A percentile compares a stretch with the other conserved stretches of the same genome.
phyloP scores from a whole-genome alignment of 768 basidiomycete genomes.

The Gloeopeniophorella convolvens region DNA sequence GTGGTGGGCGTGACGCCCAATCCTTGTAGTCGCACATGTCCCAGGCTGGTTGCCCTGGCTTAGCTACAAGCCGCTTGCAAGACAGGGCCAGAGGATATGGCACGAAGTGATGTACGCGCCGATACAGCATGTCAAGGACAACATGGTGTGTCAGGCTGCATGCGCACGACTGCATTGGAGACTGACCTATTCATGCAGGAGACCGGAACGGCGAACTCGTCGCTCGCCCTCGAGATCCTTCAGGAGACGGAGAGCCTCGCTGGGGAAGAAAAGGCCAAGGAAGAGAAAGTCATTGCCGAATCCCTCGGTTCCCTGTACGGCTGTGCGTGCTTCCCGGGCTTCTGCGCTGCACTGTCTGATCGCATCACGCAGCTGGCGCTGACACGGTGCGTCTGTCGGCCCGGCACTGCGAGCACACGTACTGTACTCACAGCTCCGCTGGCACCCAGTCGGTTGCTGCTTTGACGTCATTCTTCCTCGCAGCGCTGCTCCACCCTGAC shows the following conservation, averaged over 20 bases:
- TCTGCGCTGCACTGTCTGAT: too few species aligned
- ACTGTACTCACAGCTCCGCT: too few species aligned
- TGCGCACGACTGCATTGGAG: not conserved
- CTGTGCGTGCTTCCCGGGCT: not conserved
- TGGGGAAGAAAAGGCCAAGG: not conserved
- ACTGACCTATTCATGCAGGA: too few species aligned
- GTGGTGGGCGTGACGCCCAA: too few species aligned
- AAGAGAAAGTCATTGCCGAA: not conserved
- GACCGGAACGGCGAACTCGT: constrained; percentile 7
- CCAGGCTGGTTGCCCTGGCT: constrained; percentile 10
- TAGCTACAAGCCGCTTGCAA: constrained; percentile 5
- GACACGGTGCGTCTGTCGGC: too few species aligned
- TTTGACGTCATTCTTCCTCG: constrained; percentile 1
- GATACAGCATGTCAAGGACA: not conserved
- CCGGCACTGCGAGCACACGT: too few species aligned
- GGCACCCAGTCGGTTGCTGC: not conserved
- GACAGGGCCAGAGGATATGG: not conserved
- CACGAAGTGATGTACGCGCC: not conserved
- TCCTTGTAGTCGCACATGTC: not conserved
- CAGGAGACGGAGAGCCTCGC: not conserved
- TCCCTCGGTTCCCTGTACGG: not conserved
- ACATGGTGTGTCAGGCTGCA: not conserved
- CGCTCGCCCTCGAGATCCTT: constrained; percentile 4
- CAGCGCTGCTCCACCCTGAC: not conserved
- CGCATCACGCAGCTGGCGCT: too few species aligned